These are phyloP conservation scores for Thermochaetoides thermophila DNA, from an alignment of 495 filamentous ascomycete genomes.

Conservation along the genomic window DNA sequence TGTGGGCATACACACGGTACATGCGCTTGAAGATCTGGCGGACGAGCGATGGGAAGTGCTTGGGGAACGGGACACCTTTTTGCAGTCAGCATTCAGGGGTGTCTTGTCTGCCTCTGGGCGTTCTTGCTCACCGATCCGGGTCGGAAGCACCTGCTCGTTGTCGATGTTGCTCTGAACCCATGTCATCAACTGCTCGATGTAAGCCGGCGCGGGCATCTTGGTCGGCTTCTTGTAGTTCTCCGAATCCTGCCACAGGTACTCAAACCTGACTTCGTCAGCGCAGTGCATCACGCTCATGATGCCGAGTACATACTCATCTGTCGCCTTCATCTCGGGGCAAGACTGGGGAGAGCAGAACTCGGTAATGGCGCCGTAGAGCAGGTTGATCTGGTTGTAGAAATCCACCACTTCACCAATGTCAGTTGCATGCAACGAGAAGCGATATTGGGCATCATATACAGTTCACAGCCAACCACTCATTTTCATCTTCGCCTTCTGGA, in stretches of 20 bases:
- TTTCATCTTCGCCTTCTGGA: slow-evolving; percentile 90
- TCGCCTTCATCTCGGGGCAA: slow-evolving; percentile 98
- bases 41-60: slow-evolving; percentile 71
- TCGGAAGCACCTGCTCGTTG: slow-evolving; percentile 89
- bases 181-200: slow-evolving; percentile 92
- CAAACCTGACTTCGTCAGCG: slow-evolving; percentile 46
- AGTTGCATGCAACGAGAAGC: not conserved
- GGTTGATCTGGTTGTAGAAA: slow-evolving; percentile 99
- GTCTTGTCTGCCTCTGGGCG: not conserved
- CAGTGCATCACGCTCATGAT: not conserved
- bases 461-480: slow-evolving; percentile 96
- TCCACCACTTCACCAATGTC: slow-evolving; percentile 63
- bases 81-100: not conserved
- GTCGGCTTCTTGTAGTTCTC: slow-evolving; percentile 89
- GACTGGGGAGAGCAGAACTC: slow-evolving; percentile 96
- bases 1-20: slow-evolving; percentile 96
- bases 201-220: slow-evolving; percentile 93
- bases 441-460: slow-evolving; percentile 36
- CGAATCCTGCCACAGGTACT: slow-evolving; percentile 96
- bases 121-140: slow-evolving; percentile 54
- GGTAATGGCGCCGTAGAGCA: slow-evolving; percentile 95
- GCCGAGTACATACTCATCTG: slow-evolving; percentile 60
- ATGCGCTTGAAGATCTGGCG: slow-evolving; percentile 96
- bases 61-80: slow-evolving; percentile 84
- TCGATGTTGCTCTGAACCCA: slow-evolving; percentile 95